These are phyloP conservation scores for Musa troglodytarum DNA, from an alignment of 176 grass and related monocot species.

Conservation along the genomic window DNA sequence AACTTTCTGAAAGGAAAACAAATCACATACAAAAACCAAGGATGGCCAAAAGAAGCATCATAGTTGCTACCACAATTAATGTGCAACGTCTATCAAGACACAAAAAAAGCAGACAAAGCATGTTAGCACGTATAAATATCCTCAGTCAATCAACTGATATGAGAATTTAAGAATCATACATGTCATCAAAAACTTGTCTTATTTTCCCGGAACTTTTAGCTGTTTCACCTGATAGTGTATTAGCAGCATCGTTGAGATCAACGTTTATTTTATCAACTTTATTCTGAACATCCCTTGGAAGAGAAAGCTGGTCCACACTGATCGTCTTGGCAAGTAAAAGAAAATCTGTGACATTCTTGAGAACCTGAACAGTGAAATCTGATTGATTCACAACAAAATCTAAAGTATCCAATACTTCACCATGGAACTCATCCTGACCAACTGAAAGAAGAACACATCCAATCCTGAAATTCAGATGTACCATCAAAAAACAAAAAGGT, in stretches of 20 bases:
- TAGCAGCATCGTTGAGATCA: slow-evolving; percentile 56
- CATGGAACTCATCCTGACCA: slow-evolving; percentile 59
- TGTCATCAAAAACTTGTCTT: slow-evolving; percentile 47
- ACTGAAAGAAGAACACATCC: slow-evolving; percentile 62
- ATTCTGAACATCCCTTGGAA: slow-evolving; percentile 67
- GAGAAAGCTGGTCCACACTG: slow-evolving; percentile 63
- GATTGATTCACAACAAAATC: slow-evolving; percentile 93
- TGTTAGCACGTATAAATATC: background rate
- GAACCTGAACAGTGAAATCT: slow-evolving; percentile 71
- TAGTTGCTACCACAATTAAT: slow-evolving; percentile 58
- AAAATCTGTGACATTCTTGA: slow-evolving; percentile 87
- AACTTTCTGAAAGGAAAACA: background rate
- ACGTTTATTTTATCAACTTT: slow-evolving; percentile 75
- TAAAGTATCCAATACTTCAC: slow-evolving; percentile 52
- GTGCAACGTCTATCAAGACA: slow-evolving; percentile 36
- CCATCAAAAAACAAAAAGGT: background rate
- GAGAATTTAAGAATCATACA: slow-evolving; percentile 38
- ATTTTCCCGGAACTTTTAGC: slow-evolving; percentile 63
- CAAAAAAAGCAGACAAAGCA: background rate
- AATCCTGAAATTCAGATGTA: slow-evolving; percentile 29
- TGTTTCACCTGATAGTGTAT: slow-evolving; percentile 68
- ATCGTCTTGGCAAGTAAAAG: slow-evolving; percentile 67
- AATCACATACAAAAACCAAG: slow-evolving; percentile 64
- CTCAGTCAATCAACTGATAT: slow-evolving; percentile 6
- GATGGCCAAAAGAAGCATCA: slow-evolving; percentile 71